These are phyloP conservation scores for Typha latifolia DNA, from an alignment of 176 grass and related monocot species.

Conservation along the genomic window DNA sequence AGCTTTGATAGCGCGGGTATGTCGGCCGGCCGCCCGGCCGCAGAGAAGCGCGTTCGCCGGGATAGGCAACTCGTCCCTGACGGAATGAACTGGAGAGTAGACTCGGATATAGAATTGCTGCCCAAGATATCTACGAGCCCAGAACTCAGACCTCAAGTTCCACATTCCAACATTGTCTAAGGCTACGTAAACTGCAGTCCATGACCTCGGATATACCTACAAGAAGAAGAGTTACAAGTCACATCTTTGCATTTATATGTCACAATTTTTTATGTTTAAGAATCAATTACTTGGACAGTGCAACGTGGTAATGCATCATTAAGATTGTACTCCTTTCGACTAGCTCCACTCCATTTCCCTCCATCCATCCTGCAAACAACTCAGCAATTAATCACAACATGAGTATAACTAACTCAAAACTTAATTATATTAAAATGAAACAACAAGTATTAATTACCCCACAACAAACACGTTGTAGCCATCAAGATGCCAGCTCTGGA, in stretches of 20 bases:
- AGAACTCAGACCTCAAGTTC: constrained; percentile 66
- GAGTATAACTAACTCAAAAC: no score
- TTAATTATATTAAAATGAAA: no score
- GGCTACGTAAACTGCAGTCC: constrained; percentile 51
- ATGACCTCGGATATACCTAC: constrained; percentile 61
- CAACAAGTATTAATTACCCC: constrained; percentile 27
- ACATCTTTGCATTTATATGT: no score
- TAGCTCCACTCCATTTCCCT: constrained; percentile 48
- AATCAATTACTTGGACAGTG: constrained; percentile 52
- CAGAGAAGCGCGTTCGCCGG: constrained; percentile 61
- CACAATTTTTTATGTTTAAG: background rate
- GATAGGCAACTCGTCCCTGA: constrained; percentile 63
- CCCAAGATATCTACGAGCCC: constrained; percentile 55
- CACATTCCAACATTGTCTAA: constrained; percentile 80
- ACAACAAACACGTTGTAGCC: constrained; percentile 79
- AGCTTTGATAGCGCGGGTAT: background rate
- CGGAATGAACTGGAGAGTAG: constrained; percentile 51
- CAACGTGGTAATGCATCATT: constrained; percentile 61
- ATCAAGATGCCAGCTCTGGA: constrained; percentile 88
- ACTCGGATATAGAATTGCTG: constrained; percentile 86
- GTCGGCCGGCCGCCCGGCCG: constrained; percentile 29
- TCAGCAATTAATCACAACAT: no score
- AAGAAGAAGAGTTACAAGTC: no score
- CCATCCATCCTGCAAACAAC: constrained; percentile 43
- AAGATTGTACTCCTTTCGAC: constrained; percentile 69